A percentile compares a stretch with the other conserved stretches of the same genome.
Evolutionary conservation across 2,329 filamentous ascomycete species (phyloP).

Genomic region (Aaosphaeria arxii): DNA sequence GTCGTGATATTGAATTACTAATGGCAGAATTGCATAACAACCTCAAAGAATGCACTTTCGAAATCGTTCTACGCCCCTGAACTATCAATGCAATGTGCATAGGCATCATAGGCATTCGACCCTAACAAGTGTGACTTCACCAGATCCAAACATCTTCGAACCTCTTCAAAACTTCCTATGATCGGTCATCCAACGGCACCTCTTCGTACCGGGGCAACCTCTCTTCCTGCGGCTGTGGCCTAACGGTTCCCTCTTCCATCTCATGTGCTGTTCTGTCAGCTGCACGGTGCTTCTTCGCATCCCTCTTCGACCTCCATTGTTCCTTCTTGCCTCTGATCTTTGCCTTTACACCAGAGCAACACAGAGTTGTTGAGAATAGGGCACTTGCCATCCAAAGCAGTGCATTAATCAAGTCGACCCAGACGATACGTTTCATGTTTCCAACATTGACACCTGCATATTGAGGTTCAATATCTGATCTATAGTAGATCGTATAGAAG

Average conservation of each 20-base stretch:
- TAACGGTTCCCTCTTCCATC: not conserved
- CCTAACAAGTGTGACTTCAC: too few relatives aligned
- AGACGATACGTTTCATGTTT: constrained; percentile 18
- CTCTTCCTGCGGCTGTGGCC: not conserved
- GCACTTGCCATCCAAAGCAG: constrained; percentile 21
- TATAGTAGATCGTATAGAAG: constrained; percentile 14
- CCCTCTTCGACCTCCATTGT: constrained; percentile 4
- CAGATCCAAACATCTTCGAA: too few relatives aligned
- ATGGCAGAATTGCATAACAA: too few relatives aligned
- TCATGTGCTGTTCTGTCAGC: not conserved
- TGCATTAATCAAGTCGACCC: constrained; percentile 20
- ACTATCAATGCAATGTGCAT: too few relatives aligned
- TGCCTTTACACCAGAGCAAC: constrained; percentile 18
- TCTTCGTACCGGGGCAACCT: not conserved
- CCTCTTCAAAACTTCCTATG: not conserved
- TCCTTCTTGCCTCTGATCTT: constrained; percentile 11
- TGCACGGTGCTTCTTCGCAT: not conserved
- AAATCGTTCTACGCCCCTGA: too few relatives aligned
- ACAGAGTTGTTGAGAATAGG: constrained; percentile 21
- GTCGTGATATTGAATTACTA: too few relatives aligned
- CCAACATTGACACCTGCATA: constrained; percentile 10
- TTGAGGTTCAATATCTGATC: not conserved
- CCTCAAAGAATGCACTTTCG: too few relatives aligned
- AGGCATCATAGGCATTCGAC: too few relatives aligned
- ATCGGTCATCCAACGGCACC: not conserved